These are phyloP conservation scores for Cryptosporidium meleagridis DNA, from an alignment of 169 alveolate species.

Conservation along the genomic window DNA sequence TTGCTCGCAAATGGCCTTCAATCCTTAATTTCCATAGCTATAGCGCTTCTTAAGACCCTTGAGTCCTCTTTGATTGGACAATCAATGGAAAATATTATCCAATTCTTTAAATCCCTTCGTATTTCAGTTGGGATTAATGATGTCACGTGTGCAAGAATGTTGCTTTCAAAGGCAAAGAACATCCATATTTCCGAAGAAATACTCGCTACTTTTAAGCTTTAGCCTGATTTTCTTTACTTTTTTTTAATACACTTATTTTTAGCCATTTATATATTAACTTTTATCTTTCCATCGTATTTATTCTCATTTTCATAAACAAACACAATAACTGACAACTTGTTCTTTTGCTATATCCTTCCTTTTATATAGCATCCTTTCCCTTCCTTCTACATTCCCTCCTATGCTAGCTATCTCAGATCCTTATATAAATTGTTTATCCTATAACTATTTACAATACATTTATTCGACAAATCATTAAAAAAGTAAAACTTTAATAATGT, in stretches of 20 bases:
- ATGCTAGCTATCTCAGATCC: too few species aligned
- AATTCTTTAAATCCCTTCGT: constrained; percentile 63
- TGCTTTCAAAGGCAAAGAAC: constrained; percentile 39
- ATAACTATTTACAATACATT: too few species aligned
- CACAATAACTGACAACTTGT: neutral
- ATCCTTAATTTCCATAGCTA: constrained; percentile 48
- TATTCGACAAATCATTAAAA: too few species aligned
- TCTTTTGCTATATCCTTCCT: neutral
- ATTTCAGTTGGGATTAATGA: constrained; percentile 63
- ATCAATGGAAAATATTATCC: constrained; percentile 70
- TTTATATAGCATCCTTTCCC: too few species aligned
- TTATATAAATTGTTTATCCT: too few species aligned
- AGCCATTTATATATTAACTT: neutral
- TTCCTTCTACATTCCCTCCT: too few species aligned
- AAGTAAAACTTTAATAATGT: too few species aligned
- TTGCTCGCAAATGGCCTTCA: constrained; percentile 65
- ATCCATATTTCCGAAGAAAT: constrained; percentile 60
- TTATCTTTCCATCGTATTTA: neutral
- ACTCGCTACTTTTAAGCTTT: neutral
- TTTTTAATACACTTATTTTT: neutral
- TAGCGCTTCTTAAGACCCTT: constrained; percentile 52
- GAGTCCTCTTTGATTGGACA: constrained; percentile 63
- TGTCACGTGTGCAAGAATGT: constrained; percentile 59
- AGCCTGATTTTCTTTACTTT: neutral
- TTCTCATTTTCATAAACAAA: too few species aligned